Conservation (phyloP, 805 yeast genomes). For the Candida taoyuanica region DNA sequence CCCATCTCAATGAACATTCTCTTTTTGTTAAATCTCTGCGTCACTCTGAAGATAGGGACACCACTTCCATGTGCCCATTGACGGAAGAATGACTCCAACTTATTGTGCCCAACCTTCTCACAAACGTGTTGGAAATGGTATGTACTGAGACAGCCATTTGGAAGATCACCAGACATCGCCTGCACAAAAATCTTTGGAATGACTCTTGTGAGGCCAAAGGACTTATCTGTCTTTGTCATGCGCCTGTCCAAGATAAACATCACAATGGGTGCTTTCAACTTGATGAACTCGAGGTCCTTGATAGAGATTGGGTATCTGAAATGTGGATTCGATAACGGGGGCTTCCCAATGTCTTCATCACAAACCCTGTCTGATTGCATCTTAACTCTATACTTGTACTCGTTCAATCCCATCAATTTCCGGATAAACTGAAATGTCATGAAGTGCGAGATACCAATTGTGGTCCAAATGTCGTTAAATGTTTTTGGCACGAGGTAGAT, state of each 20-base stretch:
- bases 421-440: slow-evolving; percentile 74
- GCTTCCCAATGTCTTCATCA: slow-evolving; percentile 67
- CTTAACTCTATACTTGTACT: slow-evolving; percentile 68
- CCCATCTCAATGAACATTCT: slow-evolving; percentile 93
- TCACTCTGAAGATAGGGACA: slow-evolving; percentile 80
- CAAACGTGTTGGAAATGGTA: slow-evolving; percentile 89
- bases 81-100: slow-evolving; percentile 75
- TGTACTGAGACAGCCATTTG: slow-evolving; percentile 72
- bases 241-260: slow-evolving; percentile 80
- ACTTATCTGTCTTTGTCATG: slow-evolving; percentile 94
- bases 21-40: slow-evolving; percentile 91
- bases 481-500: slow-evolving; percentile 80
- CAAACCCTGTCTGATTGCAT: slow-evolving; percentile 61
- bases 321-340: slow-evolving; percentile 74
- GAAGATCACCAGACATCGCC: slow-evolving; percentile 91
- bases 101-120: slow-evolving; percentile 87
- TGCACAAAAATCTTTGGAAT: slow-evolving; percentile 87
- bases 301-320: slow-evolving; percentile 60
- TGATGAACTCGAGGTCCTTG: slow-evolving; percentile 62
- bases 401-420: slow-evolving; percentile 77
- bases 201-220: slow-evolving; percentile 87
- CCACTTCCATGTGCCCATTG: slow-evolving; percentile 94
- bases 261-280: slow-evolving; percentile 81
- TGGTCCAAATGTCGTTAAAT: slow-evolving; percentile 83
- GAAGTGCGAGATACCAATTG: slow-evolving; percentile 76